Conservation (phyloP, 2,329 filamentous ascomycete genomes). For the Elsinoe fawcettii region DNA sequence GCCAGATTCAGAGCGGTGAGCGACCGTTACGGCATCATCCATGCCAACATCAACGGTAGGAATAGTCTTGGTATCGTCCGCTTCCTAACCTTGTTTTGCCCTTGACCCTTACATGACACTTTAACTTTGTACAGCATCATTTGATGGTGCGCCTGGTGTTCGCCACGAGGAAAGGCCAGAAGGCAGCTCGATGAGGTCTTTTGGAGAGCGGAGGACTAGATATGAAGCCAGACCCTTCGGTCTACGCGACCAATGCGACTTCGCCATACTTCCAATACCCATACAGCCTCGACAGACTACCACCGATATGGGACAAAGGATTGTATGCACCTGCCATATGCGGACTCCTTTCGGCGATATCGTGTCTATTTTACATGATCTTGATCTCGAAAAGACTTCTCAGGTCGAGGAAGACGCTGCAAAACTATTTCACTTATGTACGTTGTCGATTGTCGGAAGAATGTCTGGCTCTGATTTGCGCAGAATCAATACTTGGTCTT, state of each 20-base stretch:
- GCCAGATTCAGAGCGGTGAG: not conserved
- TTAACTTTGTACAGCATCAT: not conserved
- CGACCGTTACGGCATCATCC: not conserved
- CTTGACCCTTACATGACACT: not conserved
- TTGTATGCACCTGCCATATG: slow-evolving; percentile 24
- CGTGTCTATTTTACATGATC: slow-evolving; percentile 22
- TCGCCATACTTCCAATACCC: slow-evolving; percentile 24
- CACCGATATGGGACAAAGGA: slow-evolving; percentile 19
- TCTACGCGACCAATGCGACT: not conserved
- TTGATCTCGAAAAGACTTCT: slow-evolving; percentile 25
- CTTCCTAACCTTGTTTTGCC: not conserved
- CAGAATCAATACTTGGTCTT: slow-evolving; percentile 60
- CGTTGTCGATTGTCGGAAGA: slow-evolving; percentile 18
- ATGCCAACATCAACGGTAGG: not conserved
- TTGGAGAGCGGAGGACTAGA: not conserved
- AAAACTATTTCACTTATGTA: slow-evolving; percentile 25
- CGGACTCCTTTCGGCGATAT: slow-evolving; percentile 24
- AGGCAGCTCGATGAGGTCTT: not conserved
- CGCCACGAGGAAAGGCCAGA: not conserved
- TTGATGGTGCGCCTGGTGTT: not conserved
- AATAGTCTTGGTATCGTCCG: not conserved
- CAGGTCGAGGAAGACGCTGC: slow-evolving; percentile 15
- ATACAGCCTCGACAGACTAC: slow-evolving; percentile 22
- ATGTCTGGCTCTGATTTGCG: not conserved
- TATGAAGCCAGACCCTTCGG: not conserved